Evolutionary conservation across 371 early-diverging fungal genomes (phyloP), one percentile per base, ranked within the genome.

Genomic region (Fennellomyces sp.): DNA sequence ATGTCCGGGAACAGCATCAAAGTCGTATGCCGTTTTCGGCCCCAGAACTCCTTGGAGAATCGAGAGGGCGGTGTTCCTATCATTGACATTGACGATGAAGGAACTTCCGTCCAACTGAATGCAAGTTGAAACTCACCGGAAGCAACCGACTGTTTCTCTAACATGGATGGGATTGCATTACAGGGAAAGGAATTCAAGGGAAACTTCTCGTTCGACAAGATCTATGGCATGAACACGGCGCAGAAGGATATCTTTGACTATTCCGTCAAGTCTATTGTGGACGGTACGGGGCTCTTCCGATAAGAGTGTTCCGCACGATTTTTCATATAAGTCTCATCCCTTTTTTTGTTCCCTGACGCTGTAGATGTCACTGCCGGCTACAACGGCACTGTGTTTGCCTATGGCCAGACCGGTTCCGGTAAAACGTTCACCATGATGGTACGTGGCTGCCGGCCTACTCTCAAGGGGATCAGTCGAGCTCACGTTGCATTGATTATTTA

Each of bases 341-440:
- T 5, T 42, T 42, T 59, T 6, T 48, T 33, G n/a, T n/a, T n/a
- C n/a, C n/a, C n/a, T n/a, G n/a, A n/a, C n/a, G n/a, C n/a, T n/a
- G 5, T 55, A 85, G 86, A 86, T 72, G 87, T 91, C 56, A 86
- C 89, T 68, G 86, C 88, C 52, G 91, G 92, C 69, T 92, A 92
- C 75, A 97, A 98, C 81, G 98, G 98, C 45, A 98, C 99, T 3
- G 94, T 99, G n/a, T 98, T 99, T 72, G 98, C 97, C 35, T 99
- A 97, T 74, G 98, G 98, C 64, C 97, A 97, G 73, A 97, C 97
- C 2, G 98, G 98, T 61, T 90, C 93, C 51, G 99, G 99, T 76
- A 99, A 99, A 86, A 99, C 99, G 5, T 94, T 94, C 77, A 99
- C 99, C 10, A 99, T 99, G 99, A 95, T 97, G 96, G 92, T 90